Percentiles rank a stretch among this genome's conserved stretches.
phyloP scores from a whole-genome alignment of 2,329 filamentous ascomycete species.

The Talaromyces sp. region DNA sequence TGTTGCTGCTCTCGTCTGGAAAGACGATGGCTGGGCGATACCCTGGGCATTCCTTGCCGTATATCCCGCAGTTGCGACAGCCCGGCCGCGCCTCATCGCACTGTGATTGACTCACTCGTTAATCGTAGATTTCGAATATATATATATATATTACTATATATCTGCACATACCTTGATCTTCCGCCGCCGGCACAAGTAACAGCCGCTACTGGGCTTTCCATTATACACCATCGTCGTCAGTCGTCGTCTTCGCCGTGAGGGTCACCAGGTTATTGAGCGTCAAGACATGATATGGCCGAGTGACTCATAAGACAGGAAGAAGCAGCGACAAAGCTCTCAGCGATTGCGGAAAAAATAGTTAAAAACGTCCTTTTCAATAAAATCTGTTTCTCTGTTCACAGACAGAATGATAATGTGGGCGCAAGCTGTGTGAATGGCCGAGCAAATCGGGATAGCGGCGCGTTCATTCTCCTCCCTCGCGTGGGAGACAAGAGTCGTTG shows the following conservation, averaged over 20 bases:
- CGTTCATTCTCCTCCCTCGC: background rate
- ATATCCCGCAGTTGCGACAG: conserved; percentile 32
- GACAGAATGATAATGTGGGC: background rate
- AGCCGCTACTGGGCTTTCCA: conserved; percentile 35
- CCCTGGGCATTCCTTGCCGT: conserved; percentile 32
- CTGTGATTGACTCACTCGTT: background rate
- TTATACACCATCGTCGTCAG: conserved; percentile 35
- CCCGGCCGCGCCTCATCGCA: conserved; percentile 33
- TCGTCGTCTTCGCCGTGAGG: background rate
- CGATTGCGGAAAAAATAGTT: background rate
- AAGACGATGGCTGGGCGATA: conserved; percentile 32
- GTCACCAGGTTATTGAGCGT: conserved; percentile 4
- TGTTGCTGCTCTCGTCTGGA: conserved; percentile 29
- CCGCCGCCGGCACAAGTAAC: conserved; percentile 34
- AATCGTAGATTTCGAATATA: background rate
- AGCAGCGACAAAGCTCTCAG: background rate
- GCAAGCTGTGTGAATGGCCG: background rate
- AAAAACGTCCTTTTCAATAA: background rate
- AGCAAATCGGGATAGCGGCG: background rate
- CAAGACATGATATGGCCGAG: conserved; percentile 4
- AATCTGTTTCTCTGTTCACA: background rate
- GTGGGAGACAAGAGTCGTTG: background rate
- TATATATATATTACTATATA: background rate
- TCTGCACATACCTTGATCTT: conserved; percentile 32
- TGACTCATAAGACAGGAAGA: background rate